Base-by-base conservation (phyloP, 305 asterid species). In the Lippia alba region DNA sequence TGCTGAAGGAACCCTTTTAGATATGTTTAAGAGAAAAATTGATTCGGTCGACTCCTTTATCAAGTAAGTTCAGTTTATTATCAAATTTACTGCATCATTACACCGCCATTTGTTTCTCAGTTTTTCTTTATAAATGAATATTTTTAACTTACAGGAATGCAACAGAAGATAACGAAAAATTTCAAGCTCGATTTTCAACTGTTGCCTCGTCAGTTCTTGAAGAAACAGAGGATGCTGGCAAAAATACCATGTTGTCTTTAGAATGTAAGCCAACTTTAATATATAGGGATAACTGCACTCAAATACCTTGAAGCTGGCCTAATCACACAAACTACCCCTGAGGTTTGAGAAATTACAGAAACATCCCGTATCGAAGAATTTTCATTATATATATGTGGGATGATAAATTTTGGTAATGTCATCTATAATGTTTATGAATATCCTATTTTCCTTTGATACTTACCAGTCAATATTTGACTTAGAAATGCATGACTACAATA, bases 171-270 rank as follows among this genome's bases (percentile, higher is more conserved):
- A 80, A 67, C 63, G 88, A 80, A 73, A 73, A 71, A 63, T 68
- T 83, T 76, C 87, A 88, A 3, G 20, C 79, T 11, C 86, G 70
- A 41, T 77, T 82, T 80, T 84, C 89, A 32, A 83, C 88, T 20
- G 72, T 84, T 8, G 86, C 82, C 46, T 75, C 93, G 56, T 83
- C 91, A 15, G 79, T 86, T 44, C 75, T 83, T 68, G 81, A 83
- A 79, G 93, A 83, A 72, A 78, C 90, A 62, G 85, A 84, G 39
- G 80, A 74, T 69, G 91, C 88, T 36, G 82, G 80, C 70, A 83
- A 81, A 39, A 81, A 81, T 30, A 61, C 85, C 51, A 78, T 81
- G 33, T 64, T 80, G 20, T 86, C 89, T 10, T 72, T 85, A 44
- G 89, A 89, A 57, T 65, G 97, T 91, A 75, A 78, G 92, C 54